These are phyloP conservation scores for Castanea sativa DNA, from an alignment of 306 rosid genomes.

Conservation along the genomic window DNA sequence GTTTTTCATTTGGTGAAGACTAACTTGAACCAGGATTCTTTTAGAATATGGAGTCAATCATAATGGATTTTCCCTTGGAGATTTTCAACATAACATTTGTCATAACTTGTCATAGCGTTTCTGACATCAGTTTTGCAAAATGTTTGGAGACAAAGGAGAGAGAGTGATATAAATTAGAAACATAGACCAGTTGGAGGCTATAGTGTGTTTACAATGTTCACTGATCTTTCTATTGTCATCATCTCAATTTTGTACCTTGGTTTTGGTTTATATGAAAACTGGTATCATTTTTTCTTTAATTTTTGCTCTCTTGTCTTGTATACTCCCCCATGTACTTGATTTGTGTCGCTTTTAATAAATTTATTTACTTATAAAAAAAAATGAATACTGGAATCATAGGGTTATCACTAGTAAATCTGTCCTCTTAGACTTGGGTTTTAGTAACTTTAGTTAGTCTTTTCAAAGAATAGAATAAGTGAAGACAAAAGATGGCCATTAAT, in stretches of 20 bases:
- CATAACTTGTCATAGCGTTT: conserved; percentile 27
- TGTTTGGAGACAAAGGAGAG: conserved; percentile 31
- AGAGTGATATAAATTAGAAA: not conserved
- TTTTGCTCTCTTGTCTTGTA: too few relatives aligned
- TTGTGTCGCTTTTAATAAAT: too few relatives aligned
- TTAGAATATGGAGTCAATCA: not conserved
- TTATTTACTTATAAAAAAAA: too few relatives aligned
- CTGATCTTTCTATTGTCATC: conserved; percentile 33
- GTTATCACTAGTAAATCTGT: conserved; percentile 23
- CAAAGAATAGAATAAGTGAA: conserved; percentile 27
- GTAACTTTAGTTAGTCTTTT: conserved; percentile 43
- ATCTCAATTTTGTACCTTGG: conserved; percentile 44
- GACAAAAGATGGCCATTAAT: not conserved
- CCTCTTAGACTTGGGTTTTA: conserved; percentile 56
- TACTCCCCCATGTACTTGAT: too few relatives aligned
- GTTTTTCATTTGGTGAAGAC: not conserved
- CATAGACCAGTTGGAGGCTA: conserved; percentile 12
- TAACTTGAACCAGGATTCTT: not conserved
- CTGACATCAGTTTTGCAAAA: conserved; percentile 55
- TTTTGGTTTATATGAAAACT: conserved; percentile 29
- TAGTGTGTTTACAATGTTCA: conserved; percentile 15
- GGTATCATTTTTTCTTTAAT: too few relatives aligned
- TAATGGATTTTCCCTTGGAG: conserved; percentile 38
- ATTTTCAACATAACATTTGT: conserved; percentile 42
- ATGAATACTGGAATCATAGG: conserved; percentile 13